phyloP scores from a whole-genome alignment of 176 grass and related monocot species.

The Avena sativa region DNA sequence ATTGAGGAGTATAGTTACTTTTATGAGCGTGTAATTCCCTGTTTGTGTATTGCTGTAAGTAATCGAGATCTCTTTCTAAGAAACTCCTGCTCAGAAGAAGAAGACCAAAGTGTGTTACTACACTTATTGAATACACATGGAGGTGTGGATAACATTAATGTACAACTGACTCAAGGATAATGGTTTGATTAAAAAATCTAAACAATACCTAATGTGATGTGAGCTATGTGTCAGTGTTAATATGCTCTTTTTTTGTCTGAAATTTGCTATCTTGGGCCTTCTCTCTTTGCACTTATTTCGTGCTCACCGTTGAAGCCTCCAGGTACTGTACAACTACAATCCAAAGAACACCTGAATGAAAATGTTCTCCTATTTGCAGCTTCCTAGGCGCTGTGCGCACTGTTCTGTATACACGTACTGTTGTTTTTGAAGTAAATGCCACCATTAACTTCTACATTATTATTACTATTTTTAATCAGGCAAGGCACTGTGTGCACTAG shows the following conservation, averaged over 20 bases:
- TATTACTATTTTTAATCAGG: conserved; percentile 50
- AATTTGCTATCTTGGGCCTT: not conserved
- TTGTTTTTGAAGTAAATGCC: conserved; percentile 9
- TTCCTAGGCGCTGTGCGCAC: not conserved
- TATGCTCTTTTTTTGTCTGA: not conserved
- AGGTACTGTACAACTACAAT: not conserved
- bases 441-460: not conserved
- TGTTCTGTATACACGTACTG: not conserved
- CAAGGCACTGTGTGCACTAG: conserved; percentile 75
- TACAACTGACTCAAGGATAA: not conserved
- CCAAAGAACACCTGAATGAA: conserved; percentile 11
- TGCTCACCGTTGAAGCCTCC: not conserved
- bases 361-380: not conserved
- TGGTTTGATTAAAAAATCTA: not conserved
- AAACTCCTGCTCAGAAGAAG: not conserved
- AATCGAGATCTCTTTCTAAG: not conserved
- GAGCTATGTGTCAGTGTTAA: not conserved
- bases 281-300: not conserved
- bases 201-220: conserved; percentile 4
- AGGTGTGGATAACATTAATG: not conserved
- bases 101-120: not conserved
- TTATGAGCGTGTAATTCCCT: not conserved
- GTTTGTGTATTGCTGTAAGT: not conserved
- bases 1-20: conserved; percentile 5
- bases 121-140: not conserved